Conservation (phyloP, 225 moss, liverwort and hornwort genomes). For the Rhytidiadelphus loreus region DNA sequence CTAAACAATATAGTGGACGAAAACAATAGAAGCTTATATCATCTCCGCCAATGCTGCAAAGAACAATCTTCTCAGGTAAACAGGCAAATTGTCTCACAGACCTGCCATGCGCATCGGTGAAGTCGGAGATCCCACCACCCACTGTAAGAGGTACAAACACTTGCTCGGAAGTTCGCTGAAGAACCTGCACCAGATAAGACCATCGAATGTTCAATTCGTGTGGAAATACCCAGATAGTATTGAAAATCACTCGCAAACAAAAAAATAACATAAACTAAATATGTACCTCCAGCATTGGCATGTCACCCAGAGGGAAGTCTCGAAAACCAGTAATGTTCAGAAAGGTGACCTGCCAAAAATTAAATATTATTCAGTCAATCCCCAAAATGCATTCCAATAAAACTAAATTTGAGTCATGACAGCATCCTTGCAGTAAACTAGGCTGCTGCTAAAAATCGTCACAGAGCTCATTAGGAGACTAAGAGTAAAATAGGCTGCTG, state of each 20-base stretch:
- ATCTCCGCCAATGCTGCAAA: not conserved
- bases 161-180: constrained; percentile 71
- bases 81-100: constrained; percentile 1
- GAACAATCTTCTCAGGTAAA: not conserved
- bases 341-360: constrained; percentile 63
- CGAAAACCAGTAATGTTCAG: constrained; percentile 95
- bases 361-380: not conserved
- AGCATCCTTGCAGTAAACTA: not conserved
- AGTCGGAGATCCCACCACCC: constrained; percentile 90
- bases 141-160: constrained; percentile 98
- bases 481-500: not conserved
- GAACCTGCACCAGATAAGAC: constrained; percentile 40
- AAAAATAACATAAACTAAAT: not conserved
- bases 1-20: not conserved
- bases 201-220: not conserved
- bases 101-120: constrained; percentile 88
- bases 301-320: constrained; percentile 94
- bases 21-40: not conserved
- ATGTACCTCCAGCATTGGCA: constrained; percentile 94
- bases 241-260: not conserved
- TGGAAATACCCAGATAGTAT: not conserved
- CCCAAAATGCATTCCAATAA: not conserved
- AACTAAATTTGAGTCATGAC: not conserved
- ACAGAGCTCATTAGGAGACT: not conserved
- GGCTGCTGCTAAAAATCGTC: not conserved